Base-by-base conservation (phyloP, 1,284 basidiomycete genomes). In the Ceratobasidium sp. region DNA sequence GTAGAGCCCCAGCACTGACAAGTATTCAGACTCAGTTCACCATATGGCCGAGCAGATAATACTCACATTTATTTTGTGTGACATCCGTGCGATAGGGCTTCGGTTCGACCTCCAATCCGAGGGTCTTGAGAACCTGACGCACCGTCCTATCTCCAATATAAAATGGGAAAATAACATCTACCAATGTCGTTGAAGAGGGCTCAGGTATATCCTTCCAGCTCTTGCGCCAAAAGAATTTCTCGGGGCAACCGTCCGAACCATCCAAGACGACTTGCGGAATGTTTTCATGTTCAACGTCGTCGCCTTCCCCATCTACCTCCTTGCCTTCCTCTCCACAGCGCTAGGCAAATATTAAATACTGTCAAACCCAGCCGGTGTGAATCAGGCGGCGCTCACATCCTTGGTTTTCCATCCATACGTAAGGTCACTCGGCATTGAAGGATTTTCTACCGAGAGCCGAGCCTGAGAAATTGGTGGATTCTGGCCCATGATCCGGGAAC, bases 21-120 rank as follows among this genome's bases (percentile, higher is more conserved):
- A n/a, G n/a, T n/a, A n/a, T n/a, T n/a, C n/a, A n/a, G n/a, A n/a
- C n/a, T n/a, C n/a, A n/a, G n/a, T n/a, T n/a, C n/a, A n/a, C n/a
- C n/a, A n/a, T n/a, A n/a, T n/a, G n/a, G n/a, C n/a, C n/a, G n/a
- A n/a, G n/a, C n/a, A n/a, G n/a, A n/a, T n/a, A n/a, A n/a, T n/a
- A n/a, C n/a, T n/a, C n/a, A n/a, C n/a, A n/a, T n/a, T n/a, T n/a
- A n/a, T n/a, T n/a, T n/a, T n/a, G n/a, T 94, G 91, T 78, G 94
- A 94, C 57, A 95, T 96, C 84, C 96, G 79, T 70, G 62, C 22
- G n/a, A n/a, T 49, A 64, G n/a, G n/a, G n/a, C n/a, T n/a, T n/a
- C n/a, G n/a, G n/a, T n/a, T n/a, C n/a, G n/a, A n/a, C n/a, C n/a
- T n/a, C n/a, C n/a, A 31, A 55, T 13, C 58, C 31, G 17, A 22